Percentiles rank a stretch among this genome's conserved stretches.
Conservation (phyloP, 495 filamentous ascomycete genomes). For the Talaromyces adpressus region DNA sequence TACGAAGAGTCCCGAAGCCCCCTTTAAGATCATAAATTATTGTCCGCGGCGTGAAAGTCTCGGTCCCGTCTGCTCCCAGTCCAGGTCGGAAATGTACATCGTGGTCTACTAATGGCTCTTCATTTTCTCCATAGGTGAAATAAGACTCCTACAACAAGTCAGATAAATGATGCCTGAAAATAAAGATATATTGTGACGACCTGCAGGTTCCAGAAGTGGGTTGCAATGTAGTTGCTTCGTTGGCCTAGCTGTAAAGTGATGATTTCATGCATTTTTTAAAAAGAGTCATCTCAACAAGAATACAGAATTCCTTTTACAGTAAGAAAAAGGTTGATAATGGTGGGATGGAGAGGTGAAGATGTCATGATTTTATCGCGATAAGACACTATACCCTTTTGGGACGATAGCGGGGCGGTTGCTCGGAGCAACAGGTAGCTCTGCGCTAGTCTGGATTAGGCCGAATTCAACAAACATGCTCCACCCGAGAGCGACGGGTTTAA, state of each 20-base stretch:
- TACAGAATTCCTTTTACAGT: neutral
- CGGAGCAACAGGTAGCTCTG: neutral
- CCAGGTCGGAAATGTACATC: conserved; percentile 88
- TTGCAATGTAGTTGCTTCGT: conserved; percentile 88
- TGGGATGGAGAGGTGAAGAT: neutral
- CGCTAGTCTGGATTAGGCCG: neutral
- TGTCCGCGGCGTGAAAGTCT: conserved; percentile 87
- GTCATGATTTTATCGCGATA: neutral
- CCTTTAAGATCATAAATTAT: conserved; percentile 94
- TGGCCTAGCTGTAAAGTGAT: conserved; percentile 91
- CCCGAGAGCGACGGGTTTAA: neutral
- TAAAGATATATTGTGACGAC: conserved; percentile 26
- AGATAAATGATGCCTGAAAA: conserved; percentile 11
- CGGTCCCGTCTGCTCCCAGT: conserved; percentile 66
- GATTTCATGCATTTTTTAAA: conserved; percentile 93
- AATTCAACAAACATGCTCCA: conserved; percentile 6
- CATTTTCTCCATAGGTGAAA: conserved; percentile 74
- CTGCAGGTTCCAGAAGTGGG: conserved; percentile 97
- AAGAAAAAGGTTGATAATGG: neutral
- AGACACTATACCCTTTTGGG: neutral
- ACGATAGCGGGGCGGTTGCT: neutral
- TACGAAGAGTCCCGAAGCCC: conserved; percentile 80
- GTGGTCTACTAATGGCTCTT: conserved; percentile 73
- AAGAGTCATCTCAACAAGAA: neutral
- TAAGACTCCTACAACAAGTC: conserved; percentile 67